Evolutionary conservation across 495 filamentous ascomycete species (phyloP).

Genomic region (Podospora comata): DNA sequence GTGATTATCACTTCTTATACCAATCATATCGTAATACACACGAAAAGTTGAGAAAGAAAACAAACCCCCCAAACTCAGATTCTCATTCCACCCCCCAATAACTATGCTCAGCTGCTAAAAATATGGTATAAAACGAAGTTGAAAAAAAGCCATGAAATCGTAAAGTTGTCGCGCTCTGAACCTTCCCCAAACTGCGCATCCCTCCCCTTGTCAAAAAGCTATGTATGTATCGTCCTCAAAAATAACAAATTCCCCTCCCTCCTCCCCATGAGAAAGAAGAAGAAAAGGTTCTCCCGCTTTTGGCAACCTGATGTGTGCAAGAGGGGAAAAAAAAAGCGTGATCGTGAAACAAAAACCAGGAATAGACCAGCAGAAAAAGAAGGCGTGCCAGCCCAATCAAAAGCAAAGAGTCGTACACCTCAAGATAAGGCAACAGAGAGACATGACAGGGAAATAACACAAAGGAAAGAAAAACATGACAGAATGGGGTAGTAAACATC

Average conservation of each 20-base stretch:
- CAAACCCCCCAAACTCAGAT: neutral
- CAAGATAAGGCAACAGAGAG: neutral
- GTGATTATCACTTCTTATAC: neutral
- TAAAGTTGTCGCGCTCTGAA: neutral
- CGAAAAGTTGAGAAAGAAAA: neutral
- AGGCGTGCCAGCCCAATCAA: neutral
- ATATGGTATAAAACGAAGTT: neutral
- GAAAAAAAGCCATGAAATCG: conserved; percentile 1
- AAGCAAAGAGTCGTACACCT: neutral
- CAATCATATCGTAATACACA: neutral
- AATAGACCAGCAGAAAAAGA: neutral
- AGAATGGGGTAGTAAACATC: conserved; percentile 6
- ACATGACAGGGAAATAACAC: conserved; percentile 6
- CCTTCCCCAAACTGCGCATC: neutral
- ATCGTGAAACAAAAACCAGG: neutral
- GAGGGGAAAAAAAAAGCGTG: conserved; percentile 8
- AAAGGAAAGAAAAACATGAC: conserved; percentile 10
- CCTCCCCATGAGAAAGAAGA: neutral
- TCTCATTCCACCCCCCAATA: neutral
- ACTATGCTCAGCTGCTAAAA: neutral
- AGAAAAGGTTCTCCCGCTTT: neutral
- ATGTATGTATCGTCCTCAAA: neutral
- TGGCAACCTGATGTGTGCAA: conserved; percentile 7
- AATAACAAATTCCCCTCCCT: neutral
- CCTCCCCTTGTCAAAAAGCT: neutral